phyloP scores from a whole-genome alignment of 2,329 filamentous ascomycete genomes.

The Lasiodiplodia sp. region DNA sequence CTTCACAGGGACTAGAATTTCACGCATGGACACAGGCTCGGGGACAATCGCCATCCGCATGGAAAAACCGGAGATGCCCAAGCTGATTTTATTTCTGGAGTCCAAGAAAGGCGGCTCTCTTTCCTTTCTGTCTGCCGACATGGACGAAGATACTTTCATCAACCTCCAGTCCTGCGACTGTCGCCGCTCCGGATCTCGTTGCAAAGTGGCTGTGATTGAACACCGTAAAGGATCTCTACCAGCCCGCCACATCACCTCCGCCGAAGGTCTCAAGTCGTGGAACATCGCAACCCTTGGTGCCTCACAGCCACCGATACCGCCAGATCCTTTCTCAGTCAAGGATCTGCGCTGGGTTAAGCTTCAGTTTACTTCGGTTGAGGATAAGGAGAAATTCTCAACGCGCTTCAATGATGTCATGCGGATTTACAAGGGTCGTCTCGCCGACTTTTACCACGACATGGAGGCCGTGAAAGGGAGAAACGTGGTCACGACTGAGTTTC shows the following conservation, averaged over 20 bases:
- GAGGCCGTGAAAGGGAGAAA: constrained; percentile 7
- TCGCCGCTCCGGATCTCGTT: constrained; percentile 27
- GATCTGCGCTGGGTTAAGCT: constrained; percentile 31
- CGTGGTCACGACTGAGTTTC: constrained; percentile 19
- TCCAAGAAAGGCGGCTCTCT: constrained; percentile 27
- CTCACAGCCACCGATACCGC: constrained; percentile 18
- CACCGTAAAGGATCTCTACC: constrained; percentile 29
- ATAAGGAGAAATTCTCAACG: constrained; percentile 31
- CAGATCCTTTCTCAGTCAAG: constrained; percentile 8
- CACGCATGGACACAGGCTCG: constrained; percentile 28
- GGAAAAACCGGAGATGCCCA: constrained; percentile 29
- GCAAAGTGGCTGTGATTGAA: constrained; percentile 31
- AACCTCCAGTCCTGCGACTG: constrained; percentile 32
- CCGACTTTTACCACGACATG: constrained; percentile 31
- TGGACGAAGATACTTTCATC: constrained; percentile 32
- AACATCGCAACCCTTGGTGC: constrained; percentile 32
- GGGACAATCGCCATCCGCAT: constrained; percentile 28
- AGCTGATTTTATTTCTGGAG: constrained; percentile 33
- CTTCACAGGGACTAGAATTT: constrained; percentile 29
- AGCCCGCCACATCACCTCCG: constrained; percentile 31
- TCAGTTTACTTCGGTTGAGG: constrained; percentile 26
- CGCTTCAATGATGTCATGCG: constrained; percentile 30
- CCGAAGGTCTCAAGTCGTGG: constrained; percentile 32
- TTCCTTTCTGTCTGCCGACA: constrained; percentile 32
- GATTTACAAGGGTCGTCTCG: constrained; percentile 30